These are phyloP conservation scores for Scleroderma citrinum DNA, from an alignment of 768 basidiomycete genomes.

Conservation along the genomic window DNA sequence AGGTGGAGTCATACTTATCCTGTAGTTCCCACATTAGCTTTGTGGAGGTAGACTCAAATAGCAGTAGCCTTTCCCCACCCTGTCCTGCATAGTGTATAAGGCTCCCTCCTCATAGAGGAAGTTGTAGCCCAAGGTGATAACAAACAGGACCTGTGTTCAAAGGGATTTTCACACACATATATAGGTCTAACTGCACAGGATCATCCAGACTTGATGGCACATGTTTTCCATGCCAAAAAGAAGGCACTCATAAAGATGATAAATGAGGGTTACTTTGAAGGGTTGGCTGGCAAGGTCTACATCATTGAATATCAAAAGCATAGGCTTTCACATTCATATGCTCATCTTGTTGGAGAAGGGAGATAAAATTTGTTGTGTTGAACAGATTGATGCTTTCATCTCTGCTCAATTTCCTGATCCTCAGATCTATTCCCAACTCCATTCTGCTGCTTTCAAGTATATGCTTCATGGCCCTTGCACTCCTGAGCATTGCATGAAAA, in stretches of 20 bases:
- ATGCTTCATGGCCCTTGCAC: slow-evolving; percentile 46
- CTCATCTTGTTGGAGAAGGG: slow-evolving; percentile 35
- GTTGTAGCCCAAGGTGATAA: too few species aligned
- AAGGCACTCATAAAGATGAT: slow-evolving; percentile 32
- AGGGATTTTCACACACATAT: too few species aligned
- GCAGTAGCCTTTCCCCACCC: too few species aligned
- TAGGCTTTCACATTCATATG: slow-evolving; percentile 49
- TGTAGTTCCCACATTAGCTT: too few species aligned
- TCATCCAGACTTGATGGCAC: slow-evolving; percentile 17
- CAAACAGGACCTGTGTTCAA: too few species aligned
- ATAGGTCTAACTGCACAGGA: too few species aligned
- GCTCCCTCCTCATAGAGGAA: too few species aligned
- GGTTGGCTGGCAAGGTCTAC: slow-evolving; percentile 27
- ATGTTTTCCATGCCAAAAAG: slow-evolving; percentile 41
- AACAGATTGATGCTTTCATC: slow-evolving; percentile 36
- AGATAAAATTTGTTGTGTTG: slow-evolving; percentile 30
- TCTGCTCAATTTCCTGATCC: slow-evolving; percentile 41
- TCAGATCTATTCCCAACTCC: slow-evolving; percentile 32
- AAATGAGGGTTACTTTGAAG: slow-evolving; percentile 22
- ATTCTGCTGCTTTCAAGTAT: slow-evolving; percentile 30
- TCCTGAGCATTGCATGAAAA: slow-evolving; percentile 32
- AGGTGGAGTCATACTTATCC: too few species aligned
- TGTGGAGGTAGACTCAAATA: too few species aligned
- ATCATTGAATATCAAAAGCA: slow-evolving; percentile 56
- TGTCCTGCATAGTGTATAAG: too few species aligned